Conservation (phyloP, 1,284 basidiomycete species). For the Ceratorhiza oryzae-sativae region DNA sequence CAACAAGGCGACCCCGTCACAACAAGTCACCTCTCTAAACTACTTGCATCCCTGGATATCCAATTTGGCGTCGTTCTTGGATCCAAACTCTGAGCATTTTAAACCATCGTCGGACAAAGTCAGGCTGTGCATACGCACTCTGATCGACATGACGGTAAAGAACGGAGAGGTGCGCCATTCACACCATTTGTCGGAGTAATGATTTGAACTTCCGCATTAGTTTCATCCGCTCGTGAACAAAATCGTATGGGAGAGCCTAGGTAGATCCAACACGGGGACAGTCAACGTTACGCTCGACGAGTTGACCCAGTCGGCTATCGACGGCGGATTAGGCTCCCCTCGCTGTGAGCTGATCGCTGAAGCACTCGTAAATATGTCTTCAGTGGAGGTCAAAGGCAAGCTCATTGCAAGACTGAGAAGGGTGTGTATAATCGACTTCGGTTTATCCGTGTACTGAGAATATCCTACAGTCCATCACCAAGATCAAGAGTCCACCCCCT, state of each 20-base stretch:
- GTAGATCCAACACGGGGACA: constrained; percentile 68
- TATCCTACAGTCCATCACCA: constrained; percentile 66
- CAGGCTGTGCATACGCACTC: constrained; percentile 75
- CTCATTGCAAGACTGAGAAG: constrained; percentile 80
- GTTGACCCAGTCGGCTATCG: constrained; percentile 77
- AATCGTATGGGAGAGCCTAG: constrained; percentile 77
- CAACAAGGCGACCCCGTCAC: constrained; percentile 58
- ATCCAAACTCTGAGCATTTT: constrained; percentile 68
- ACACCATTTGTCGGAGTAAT: neutral
- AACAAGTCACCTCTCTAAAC: constrained; percentile 74
- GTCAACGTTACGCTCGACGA: constrained; percentile 79
- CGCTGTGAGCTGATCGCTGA: constrained; percentile 79
- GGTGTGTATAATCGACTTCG: constrained; percentile 52
- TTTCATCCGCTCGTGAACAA: constrained; percentile 72
- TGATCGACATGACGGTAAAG: constrained; percentile 76
- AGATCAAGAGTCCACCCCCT: constrained; percentile 69
- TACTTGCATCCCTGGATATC: constrained; percentile 88
- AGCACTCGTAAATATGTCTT: constrained; percentile 75
- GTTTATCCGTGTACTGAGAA: neutral
- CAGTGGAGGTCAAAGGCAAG: constrained; percentile 78
- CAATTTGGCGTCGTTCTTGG: constrained; percentile 75
- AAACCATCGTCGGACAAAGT: constrained; percentile 75
- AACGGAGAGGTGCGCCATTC: constrained; percentile 65
- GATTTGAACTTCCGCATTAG: constrained; percentile 52
- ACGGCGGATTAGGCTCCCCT: constrained; percentile 77